These are phyloP conservation scores for Apiotrichum siamense DNA, from an alignment of 1,284 basidiomycete species.

Conservation along the genomic window DNA sequence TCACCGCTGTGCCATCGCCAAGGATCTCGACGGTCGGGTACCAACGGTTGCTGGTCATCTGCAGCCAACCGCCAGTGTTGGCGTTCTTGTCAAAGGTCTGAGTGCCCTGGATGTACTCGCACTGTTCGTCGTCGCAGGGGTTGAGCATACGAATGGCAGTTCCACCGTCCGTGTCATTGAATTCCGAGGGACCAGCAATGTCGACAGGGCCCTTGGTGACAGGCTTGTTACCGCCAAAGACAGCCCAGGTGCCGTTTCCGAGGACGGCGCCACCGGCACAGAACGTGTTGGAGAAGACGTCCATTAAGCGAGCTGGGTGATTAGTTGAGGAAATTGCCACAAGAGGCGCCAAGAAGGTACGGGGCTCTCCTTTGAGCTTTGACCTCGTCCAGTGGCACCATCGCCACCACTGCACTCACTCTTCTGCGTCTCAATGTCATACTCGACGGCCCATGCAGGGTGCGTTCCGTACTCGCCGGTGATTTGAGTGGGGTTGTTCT, in stretches of 20 bases:
- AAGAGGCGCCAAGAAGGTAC: too few species aligned
- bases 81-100: conserved; percentile 27
- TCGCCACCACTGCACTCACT: conserved; percentile 30
- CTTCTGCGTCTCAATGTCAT: conserved; percentile 49
- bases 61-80: conserved; percentile 51
- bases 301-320: conserved; percentile 52
- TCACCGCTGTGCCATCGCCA: conserved; percentile 49
- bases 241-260: conserved; percentile 53
- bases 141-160: conserved; percentile 59
- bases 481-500: conserved; percentile 56
- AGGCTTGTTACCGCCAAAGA: conserved; percentile 58
- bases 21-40: conserved; percentile 59
- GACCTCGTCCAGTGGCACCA: too few species aligned
- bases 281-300: conserved; percentile 74
- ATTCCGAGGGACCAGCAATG: conserved; percentile 38
- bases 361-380: too few species aligned
- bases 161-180: conserved; percentile 61
- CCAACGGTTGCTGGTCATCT: conserved; percentile 78
- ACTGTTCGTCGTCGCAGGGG: conserved; percentile 62
- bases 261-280: conserved; percentile 53
- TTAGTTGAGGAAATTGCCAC: too few species aligned
- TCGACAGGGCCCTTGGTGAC: conserved; percentile 41
- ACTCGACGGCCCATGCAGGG: conserved; percentile 50
- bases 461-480: conserved; percentile 44
- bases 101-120: conserved; percentile 73